Evolutionary conservation across 768 basidiomycete genomes (phyloP), one percentile per base, ranked within the genome.

Genomic region (Rubroboletus satanas): DNA sequence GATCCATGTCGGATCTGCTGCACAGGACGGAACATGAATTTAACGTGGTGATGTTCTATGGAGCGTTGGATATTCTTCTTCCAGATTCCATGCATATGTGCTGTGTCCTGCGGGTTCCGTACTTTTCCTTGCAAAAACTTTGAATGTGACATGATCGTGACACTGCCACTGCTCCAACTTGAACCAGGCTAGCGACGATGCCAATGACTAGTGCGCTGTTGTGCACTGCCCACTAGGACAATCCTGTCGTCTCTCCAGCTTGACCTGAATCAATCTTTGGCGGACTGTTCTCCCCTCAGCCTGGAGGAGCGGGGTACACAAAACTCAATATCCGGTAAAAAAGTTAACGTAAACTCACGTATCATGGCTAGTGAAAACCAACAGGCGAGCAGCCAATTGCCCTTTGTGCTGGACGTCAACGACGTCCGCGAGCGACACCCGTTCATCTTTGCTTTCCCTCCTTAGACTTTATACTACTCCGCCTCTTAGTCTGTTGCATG

Each of bases 331-430:
- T 41, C 49, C 45, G 58, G 58, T 43, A 51, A 59, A 60, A 45
- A 26, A 49, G 41, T 42, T 66, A 49, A 70, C 69, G 69, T 70
- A 70, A 72, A 60, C 17, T 69, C 68, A 63, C 66, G 64, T 64
- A 68, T 56, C 61, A 62, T 55, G 37, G 45, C 56, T 45, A 35
- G 58, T 68, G 68, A 70, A 70, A 69, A 72, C 60, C 60, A 44
- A 57, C 59, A 57, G 52, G 35, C 56, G 60, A 52, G 45, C 58
- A 42, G 17, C 10, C 45, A 29, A 29, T 55, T 44, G 23, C 57
- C 58, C 56, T 61, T 60, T 55, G 58, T 72, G 62, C 57, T 68
- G 61, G 64, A 70, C 64, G 68, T 68, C 61, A 18, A 71, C 64
- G 57, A 62, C 67, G 63, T 60, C 56, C 47, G 18, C 54, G 29